phyloP scores from a whole-genome alignment of 225 moss, liverwort and hornwort species.

The Ulota crispa region DNA sequence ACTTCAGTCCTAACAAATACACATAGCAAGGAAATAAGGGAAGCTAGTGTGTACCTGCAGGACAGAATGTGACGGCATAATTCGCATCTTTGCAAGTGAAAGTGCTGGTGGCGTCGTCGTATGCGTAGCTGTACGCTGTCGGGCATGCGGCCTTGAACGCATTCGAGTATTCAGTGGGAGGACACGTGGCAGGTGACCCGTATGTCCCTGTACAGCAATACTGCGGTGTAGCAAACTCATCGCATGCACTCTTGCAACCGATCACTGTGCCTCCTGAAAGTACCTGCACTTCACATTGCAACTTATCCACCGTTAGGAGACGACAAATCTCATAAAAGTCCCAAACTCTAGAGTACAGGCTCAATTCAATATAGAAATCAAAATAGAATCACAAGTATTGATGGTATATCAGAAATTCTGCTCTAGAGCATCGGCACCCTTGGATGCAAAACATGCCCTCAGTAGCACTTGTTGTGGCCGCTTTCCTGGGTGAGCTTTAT shows the following conservation, averaged over 20 bases:
- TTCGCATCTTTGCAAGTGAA: constrained; percentile 67
- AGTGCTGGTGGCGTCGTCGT: constrained; percentile 75
- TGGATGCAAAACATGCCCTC: no score
- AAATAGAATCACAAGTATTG: no score
- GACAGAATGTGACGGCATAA: constrained; percentile 78
- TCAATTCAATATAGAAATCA: not conserved
- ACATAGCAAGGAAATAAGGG: not conserved
- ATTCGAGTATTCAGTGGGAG: constrained; percentile 60
- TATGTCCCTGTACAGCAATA: constrained; percentile 80
- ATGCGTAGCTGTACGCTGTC: constrained; percentile 87
- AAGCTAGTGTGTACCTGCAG: constrained; percentile 26
- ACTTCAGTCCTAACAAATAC: not conserved
- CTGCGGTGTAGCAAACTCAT: constrained; percentile 40
- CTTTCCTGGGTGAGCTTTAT: no score
- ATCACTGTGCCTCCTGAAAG: constrained; percentile 41
- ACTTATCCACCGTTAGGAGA: not conserved
- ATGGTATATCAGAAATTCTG: not conserved
- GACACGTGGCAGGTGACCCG: constrained; percentile 57
- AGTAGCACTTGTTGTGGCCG: no score
- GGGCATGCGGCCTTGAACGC: constrained; percentile 82
- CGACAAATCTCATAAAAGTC: not conserved
- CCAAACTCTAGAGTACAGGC: not conserved
- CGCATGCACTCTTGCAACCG: constrained; percentile 85
- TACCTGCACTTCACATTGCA: constrained; percentile 21
- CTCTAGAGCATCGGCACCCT: no score